Base-by-base conservation (phyloP, 2,329 filamentous ascomycete species). In the Penicillium sp. region DNA sequence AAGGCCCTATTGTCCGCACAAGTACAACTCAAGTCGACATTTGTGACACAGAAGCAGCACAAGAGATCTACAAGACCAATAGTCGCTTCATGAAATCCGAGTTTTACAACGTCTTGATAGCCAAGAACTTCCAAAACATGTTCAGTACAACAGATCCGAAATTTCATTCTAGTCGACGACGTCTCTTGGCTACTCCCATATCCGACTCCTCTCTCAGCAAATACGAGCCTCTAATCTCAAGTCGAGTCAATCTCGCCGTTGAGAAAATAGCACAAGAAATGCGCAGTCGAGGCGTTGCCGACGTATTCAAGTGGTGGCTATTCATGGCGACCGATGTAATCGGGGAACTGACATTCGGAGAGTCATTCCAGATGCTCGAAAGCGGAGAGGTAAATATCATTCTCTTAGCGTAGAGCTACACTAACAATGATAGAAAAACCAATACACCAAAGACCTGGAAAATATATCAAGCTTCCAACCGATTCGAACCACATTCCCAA, bases 241-340 rank as follows among this genome's bases (percentile, higher is more conserved):
- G 58, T 0, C 75, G 73, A 18, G 69, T 77, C 0, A 62, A 70
- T 0, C 57, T 79, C 9, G 67, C 79, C 0, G 70, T 84, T 1
- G 29, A 73, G 2, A 71, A 68, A 45, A 83, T 85, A 22, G 65
- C 56, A 0, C 66, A 75, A n/a, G 81, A 84, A 46, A 73, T 77
- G 56, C 53, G 72, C 59, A 63, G 49, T 15, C 61, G 60, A 0
- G 73, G 77, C 0, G 68, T 56, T 0, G 72, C 69, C 0, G 81
- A 85, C 56, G 67, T 84, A 0, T 73, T 76, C 54, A 82, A 82
- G 53, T 85, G 82, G 82, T 81, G 75, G 70, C 65, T 77, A 6
- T 82, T 82, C 50, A 77, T 83, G 73, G 69, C 81, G 0, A 82
- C 81, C 0, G 83, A 85, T 61, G 68, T 82, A 1, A 81, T 84